Base-by-base conservation (phyloP, 106 monocot species). In the Dendrobium nobile region DNA sequence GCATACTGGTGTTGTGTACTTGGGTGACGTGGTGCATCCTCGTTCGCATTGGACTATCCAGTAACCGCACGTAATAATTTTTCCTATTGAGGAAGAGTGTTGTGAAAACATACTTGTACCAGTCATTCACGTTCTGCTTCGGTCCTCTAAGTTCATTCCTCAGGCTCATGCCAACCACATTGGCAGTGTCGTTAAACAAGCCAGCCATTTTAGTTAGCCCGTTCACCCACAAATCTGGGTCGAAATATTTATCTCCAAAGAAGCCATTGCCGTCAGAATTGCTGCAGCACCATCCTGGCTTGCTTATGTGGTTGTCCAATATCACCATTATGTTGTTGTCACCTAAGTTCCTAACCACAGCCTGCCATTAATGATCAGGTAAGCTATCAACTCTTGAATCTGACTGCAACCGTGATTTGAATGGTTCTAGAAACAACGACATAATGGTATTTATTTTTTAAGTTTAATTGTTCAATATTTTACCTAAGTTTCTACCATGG, bases 221-320 rank as follows among this genome's bases (percentile, higher is more conserved):
- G 8, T 43, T 27, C 7, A 86, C 26, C 88, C 88, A 89, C 17
- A 58, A 33, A 1, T 86, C 72, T 0, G 83, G 86, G 47, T 84
- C 56, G 79, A 89, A 89, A 81, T 79, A 89, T 76, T 81, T 5
- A 75, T 89, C 86, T 15, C 88, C 85, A 45, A 89, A 89, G 86
- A 86, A 89, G 78, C 88, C 88, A 59, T 86, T 86, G 51, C 86
- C 88, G n/a, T 89, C 88, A 15, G 31, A 20, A 28, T 24, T 70
- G 47, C 75, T 83, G 82, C 88, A 89, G 42, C 88, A 89, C 86
- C 88, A 89, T 8, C 85, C 86, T 19, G 88, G 89, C 75, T 81
- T 86, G 86, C 72, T 86, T 51, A 86, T 54, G 72, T 89, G 88
- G 26, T 89, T 89, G 68, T 89, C 89, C 67, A 89, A 81, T 86